These are phyloP conservation scores for Backusella sp. DNA, from an alignment of 192 early-diverging fungal genomes.

Conservation along the genomic window DNA sequence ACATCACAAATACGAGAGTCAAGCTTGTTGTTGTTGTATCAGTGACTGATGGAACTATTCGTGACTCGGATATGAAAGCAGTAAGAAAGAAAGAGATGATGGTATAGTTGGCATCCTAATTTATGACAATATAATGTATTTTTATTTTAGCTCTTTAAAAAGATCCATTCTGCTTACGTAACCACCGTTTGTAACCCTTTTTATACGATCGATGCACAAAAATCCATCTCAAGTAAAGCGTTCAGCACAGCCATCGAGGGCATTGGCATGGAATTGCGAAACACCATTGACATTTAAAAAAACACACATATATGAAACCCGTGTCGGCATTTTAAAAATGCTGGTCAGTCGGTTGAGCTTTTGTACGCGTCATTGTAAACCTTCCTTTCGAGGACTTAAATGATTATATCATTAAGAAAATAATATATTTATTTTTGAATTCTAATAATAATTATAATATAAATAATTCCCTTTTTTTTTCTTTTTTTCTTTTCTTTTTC, in stretches of 20 bases:
- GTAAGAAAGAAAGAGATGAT: constrained; percentile 40
- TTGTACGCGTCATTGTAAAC: not conserved
- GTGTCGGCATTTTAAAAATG: not conserved
- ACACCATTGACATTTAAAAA: constrained; percentile 12
- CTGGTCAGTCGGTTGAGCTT: not conserved
- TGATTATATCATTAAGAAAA: not conserved
- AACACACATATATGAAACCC: not conserved
- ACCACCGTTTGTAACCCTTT: constrained; percentile 85
- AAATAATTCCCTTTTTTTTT: not conserved
- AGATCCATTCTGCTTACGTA: constrained; percentile 83
- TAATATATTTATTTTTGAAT: not conserved
- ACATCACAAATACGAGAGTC: constrained; percentile 84
- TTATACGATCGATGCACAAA: constrained; percentile 62
- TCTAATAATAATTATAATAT: not conserved
- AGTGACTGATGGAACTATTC: constrained; percentile 70
- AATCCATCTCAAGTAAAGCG: constrained; percentile 49
- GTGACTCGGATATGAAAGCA: constrained; percentile 79
- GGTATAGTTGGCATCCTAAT: not conserved
- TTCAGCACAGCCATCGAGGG: constrained; percentile 59
- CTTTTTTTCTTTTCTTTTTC: not conserved
- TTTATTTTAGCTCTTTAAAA: constrained; percentile 63
- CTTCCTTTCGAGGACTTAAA: not conserved
- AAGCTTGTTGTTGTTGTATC: constrained; percentile 70
- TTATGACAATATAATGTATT: not conserved
- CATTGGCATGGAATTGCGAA: constrained; percentile 40